These are phyloP conservation scores for Euptelea pleiosperma DNA, from an alignment of 164 flowering plant genomes.

Conservation along the genomic window DNA sequence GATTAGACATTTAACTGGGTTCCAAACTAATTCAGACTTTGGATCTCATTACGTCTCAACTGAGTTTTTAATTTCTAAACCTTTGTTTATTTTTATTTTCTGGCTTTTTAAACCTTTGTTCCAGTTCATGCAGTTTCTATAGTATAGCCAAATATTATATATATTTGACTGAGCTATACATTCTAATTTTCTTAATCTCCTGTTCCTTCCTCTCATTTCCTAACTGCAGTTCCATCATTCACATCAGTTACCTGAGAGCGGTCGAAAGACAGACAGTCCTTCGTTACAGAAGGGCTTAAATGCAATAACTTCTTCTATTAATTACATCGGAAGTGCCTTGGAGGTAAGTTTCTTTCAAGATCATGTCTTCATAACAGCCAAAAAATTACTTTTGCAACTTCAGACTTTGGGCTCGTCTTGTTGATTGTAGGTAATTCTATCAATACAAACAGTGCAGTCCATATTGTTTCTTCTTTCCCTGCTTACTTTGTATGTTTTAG, in stretches of 20 bases:
- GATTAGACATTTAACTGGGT: no score
- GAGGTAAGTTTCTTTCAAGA: constrained; percentile 48
- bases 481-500: neutral
- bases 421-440: neutral
- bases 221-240: constrained; percentile 38
- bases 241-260: constrained; percentile 35
- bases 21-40: no score
- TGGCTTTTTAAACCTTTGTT: neutral
- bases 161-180: neutral
- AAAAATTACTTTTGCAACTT: neutral
- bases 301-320: constrained; percentile 67
- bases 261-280: constrained; percentile 55
- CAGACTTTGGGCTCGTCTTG: neutral
- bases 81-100: neutral
- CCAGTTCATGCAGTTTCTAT: neutral
- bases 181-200: neutral
- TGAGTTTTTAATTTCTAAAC: no score
- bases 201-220: neutral
- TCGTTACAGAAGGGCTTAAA: constrained; percentile 60
- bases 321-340: constrained; percentile 77
- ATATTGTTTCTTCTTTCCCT: neutral
- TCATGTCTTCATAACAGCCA: neutral
- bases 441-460: neutral
- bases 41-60: no score
- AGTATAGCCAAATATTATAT: neutral